Conservation (phyloP, 306 rosid species). For the Carpinus viminea region DNA sequence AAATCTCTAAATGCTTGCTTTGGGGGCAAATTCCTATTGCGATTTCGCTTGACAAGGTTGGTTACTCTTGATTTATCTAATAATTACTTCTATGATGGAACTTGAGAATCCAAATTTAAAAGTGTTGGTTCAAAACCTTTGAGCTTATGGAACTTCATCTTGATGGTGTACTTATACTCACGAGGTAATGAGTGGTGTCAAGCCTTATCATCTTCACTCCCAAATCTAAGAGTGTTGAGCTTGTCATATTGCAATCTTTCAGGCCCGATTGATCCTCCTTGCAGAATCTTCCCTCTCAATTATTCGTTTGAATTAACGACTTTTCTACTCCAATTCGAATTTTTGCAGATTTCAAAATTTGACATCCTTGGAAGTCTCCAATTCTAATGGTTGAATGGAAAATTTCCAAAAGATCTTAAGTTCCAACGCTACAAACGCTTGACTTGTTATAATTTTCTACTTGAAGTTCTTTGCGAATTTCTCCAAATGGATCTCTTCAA, state of each 20-base stretch:
- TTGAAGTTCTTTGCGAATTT: slow-evolving; percentile 8
- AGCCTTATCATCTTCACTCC: not conserved
- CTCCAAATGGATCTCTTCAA: not conserved
- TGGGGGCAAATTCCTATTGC: not conserved
- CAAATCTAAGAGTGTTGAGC: not conserved
- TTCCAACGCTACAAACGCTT: no score
- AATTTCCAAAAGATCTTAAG: no score
- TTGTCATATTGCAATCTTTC: not conserved
- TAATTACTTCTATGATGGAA: not conserved
- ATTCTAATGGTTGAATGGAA: no score
- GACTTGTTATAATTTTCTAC: no score
- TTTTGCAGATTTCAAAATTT: no score
- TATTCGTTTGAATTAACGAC: no score
- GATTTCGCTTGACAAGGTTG: slow-evolving; percentile 46
- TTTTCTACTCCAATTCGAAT: no score
- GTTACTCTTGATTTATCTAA: slow-evolving; percentile 35
- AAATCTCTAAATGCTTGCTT: no score
- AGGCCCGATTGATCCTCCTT: not conserved
- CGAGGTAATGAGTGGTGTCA: slow-evolving; percentile 42
- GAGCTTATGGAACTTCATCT: slow-evolving; percentile 35
- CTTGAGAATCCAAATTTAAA: slow-evolving; percentile 30
- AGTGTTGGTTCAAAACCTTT: slow-evolving; percentile 26
- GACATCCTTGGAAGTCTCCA: no score
- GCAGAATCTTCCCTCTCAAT: not conserved
- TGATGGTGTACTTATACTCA: slow-evolving; percentile 41